Evolutionary conservation across 352 stramenopile genomes (phyloP), one percentile per base, ranked within the genome.

Genomic region (Thalassiosira sp.): DNA sequence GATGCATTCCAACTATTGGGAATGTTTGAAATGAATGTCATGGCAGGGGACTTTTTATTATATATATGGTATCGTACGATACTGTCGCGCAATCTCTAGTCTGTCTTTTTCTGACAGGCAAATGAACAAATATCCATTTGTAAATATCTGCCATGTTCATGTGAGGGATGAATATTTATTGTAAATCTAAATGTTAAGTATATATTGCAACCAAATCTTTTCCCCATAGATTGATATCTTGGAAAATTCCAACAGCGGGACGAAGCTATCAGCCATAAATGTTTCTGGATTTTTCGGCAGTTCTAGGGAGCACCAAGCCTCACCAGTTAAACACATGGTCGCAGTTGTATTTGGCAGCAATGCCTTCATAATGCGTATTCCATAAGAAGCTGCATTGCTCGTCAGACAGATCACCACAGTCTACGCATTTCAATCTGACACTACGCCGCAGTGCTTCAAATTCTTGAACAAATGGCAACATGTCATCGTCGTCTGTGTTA

Each of bases 301-400:
- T 16, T 45, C 35, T 45, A 45, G 1, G 35, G n/a, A n/a, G 35
- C 7, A 37, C 27, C 20, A 46, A 28, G 16, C 10, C 59, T 81
- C 57, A 86, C 82, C 82, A 89, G 20, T 66, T 25, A n/a, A 87
- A 73, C 5, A 72, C 18, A 28, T 61, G 54, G 31, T 77, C 70
- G 35, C 58, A 76, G 40, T 37, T 45, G 45, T 86, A 89, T 60
- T 89, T 89, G 22, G 60, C 54, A 27, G 66, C 63, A 60, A 89
- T 82, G 5, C 37, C 18, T 7, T 42, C 37, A 78, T 86, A 89
- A 35, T 89, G 62, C 24, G 31, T 57, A 33, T 77, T 28, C 82
- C 79, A 87, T 11, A 89, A 48, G 0, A 61, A 33, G 1, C 66
- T 31, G 56, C 79, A 89, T 53, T 87, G 66, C 15, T 72, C 53